Conservation (phyloP, 2,329 filamentous ascomycete genomes). For the Escovopsis sp. region DNA sequence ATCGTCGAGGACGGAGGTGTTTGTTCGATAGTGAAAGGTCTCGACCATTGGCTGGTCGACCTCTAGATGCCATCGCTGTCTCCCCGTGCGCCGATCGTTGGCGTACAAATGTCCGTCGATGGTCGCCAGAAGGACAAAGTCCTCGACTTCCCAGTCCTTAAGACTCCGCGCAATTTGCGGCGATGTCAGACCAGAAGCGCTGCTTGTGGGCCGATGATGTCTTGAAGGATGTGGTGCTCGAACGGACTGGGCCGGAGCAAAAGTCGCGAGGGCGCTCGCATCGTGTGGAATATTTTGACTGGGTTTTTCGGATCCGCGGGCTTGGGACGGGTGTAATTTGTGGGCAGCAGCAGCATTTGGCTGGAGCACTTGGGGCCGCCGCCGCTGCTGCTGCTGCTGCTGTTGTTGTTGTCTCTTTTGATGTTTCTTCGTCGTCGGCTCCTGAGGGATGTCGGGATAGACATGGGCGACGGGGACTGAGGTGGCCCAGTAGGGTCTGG, state of each 20-base stretch:
- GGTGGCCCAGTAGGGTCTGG: too few species aligned
- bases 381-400: slow-evolving; percentile 5
- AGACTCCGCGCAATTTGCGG: slow-evolving; percentile 90
- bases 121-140: slow-evolving; percentile 99
- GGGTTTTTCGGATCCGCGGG: slow-evolving; percentile 17
- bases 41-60: slow-evolving; percentile 81
- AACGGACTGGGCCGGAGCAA: slow-evolving; percentile 92
- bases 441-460: too few species aligned
- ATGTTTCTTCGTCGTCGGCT: not conserved
- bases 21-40: slow-evolving; percentile 64
- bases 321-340: slow-evolving; percentile 18
- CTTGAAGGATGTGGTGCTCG: slow-evolving; percentile 73
- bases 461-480: too few species aligned
- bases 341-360: not conserved
- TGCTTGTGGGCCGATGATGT: slow-evolving; percentile 39
- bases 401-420: not conserved
- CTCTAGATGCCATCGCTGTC: slow-evolving; percentile 72
- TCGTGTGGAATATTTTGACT: slow-evolving; percentile 36
- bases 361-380: slow-evolving; percentile 2
- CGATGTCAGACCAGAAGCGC: slow-evolving; percentile 57
- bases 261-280: slow-evolving; percentile 94
- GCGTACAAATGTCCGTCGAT: slow-evolving; percentile 95
- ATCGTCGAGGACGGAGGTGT: slow-evolving; percentile 45
- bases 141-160: slow-evolving; percentile 99
- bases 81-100: slow-evolving; percentile 73